Base-by-base conservation (phyloP, 805 yeast species). In the Yarrowia hollandica region DNA sequence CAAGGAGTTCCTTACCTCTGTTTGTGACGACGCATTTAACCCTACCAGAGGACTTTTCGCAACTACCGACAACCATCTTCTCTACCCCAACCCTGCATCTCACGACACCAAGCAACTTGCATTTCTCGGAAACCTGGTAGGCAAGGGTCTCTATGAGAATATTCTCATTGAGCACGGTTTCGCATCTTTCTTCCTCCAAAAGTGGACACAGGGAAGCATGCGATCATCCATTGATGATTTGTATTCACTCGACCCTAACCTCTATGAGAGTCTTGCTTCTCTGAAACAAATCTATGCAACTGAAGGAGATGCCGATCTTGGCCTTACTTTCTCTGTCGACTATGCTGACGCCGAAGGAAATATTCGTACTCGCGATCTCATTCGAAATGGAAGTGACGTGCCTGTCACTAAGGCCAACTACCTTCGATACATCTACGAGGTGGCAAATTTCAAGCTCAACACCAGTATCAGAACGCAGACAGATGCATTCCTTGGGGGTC, bases 61-160 rank as follows among this genome's bases (percentile, higher is more conserved):
- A 7, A 74, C 74, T 23, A 82, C 78, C 19, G 68, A 71, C 0
- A 73, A 80, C 38, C 81, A 88, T 67, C 84, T 85, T 60, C 66
- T 92, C 12, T 89, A 86, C 67, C 97, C 97, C 2, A 83, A 82
- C 65, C 85, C 90, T 1, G 78, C 77, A 21, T 76, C 80, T 16
- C 77, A 72, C 70, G 72, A 59, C 61, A 15, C 11, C 3, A 58
- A 22, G 65, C 62, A 62, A 68, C 63, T 80, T 58, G 77, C 78
- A 65, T 91, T 91, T 65, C 70, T 91, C 64, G 99, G 99, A 0
- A 84, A 79, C 74, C 75, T 90, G 5, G 77, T 92, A 42, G 99
- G 97, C 1, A 92, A 90, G 68, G 91, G 97, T 67, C 74, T 92
- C 3, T 90, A 88, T 68, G 96, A 89, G 59, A 83, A 83, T 56